Evolutionary conservation across 2,329 filamentous ascomycete species (phyloP), one percentile per base, ranked within the genome.

Genomic region (Fusarium anthophilum): DNA sequence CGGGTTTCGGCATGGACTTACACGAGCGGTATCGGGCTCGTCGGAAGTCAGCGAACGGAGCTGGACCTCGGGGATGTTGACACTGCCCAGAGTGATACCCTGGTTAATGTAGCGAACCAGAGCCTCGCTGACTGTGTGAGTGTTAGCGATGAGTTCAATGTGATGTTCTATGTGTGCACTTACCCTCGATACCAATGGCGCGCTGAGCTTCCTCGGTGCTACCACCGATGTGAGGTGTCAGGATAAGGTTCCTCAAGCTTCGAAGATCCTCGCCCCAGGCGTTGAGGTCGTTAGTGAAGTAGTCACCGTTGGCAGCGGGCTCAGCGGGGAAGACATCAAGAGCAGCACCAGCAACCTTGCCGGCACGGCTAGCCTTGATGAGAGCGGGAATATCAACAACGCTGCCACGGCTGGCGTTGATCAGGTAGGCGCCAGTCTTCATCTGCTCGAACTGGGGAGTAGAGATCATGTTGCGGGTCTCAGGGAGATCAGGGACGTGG

Each of bases 141-240:
- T 44, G 62, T 79, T 64, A 75, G 70, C 14, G 20, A 22, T 20
- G 35, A 61, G 20, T 41, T 14, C 20, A 15, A 54, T 3, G 22
- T 56, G 24, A 24, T 28, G n/a, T 22, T 13, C 41, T 22, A 26
- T 9, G 28, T 26, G 43, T 51, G 45, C 48, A 74, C 81, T 63
- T 83, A 89, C 89, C 89, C 87, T 99, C 96, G 48, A 97, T 89
- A 77, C 96, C 96, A 81, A 99, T 99, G 22, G 96, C 96, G 66
- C 94, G 92, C 85, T 99, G 96, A 10, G 96, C 96, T 85, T 99
- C 96, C 84, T 99, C 96, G 2, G 96, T 99, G 83, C 94, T 98
- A 63, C 96, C 96, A 78, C 96, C 96, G 80, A 99, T 98, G 83
- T 99, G 96, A 28, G 96, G 96, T 4, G 96, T 98, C 56, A 99